Evolutionary conservation across 495 filamentous ascomycete genomes (phyloP).

Genomic region (Aspergillus diversus): DNA sequence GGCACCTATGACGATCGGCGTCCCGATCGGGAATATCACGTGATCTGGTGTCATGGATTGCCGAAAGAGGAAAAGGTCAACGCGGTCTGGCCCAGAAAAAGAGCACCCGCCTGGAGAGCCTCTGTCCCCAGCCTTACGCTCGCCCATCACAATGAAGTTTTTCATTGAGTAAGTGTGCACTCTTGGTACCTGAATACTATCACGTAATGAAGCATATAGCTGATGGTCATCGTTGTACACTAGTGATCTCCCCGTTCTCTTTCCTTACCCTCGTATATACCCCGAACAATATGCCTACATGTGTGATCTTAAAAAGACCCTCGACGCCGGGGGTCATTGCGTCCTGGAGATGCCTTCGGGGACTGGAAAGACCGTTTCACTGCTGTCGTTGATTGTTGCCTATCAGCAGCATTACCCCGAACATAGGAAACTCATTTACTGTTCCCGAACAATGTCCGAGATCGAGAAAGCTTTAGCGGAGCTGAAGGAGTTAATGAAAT

Average conservation of each 20-base stretch:
- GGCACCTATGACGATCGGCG: constrained; percentile 26
- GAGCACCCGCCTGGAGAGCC: constrained; percentile 17
- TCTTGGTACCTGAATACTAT: background rate
- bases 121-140: constrained; percentile 28
- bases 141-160: constrained; percentile 80
- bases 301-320: constrained; percentile 95
- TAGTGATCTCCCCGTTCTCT: constrained; percentile 91
- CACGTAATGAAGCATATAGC: constrained; percentile 11
- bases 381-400: constrained; percentile 93
- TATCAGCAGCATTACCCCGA: constrained; percentile 92
- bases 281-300: constrained; percentile 99
- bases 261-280: constrained; percentile 96
- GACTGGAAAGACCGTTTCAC: constrained; percentile 97
- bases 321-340: constrained; percentile 93
- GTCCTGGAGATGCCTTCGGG: constrained; percentile 99
- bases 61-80: constrained; percentile 41
- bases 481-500: constrained; percentile 91
- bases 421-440: constrained; percentile 95
- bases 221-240: constrained; percentile 7
- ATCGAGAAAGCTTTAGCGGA: constrained; percentile 92
- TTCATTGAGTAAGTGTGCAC: constrained; percentile 75
- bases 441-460: constrained; percentile 75
- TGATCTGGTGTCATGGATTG: constrained; percentile 45
- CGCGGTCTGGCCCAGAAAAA: constrained; percentile 20
- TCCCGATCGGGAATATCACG: constrained; percentile 44